Base-by-base conservation (phyloP, 2,329 filamentous ascomycete genomes). In the Pseudogymnoascus sp. region DNA sequence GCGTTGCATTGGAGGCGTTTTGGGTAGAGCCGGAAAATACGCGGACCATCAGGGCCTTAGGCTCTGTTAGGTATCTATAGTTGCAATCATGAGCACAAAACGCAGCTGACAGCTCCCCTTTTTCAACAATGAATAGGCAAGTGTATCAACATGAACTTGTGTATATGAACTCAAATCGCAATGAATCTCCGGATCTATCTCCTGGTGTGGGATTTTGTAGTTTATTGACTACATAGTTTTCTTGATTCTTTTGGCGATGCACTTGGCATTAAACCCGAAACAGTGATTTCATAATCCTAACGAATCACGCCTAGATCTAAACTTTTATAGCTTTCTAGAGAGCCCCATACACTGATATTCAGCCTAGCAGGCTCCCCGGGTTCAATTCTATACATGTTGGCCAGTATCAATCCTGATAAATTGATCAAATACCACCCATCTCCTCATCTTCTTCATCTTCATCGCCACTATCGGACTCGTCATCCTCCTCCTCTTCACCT, bases 401-500 rank as follows among this genome's bases (percentile, higher is more conserved):
- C 28, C 49, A 55, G 49, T 14, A 55, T 33, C 49, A 33, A 11
- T 55, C 25, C 49, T 35, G 28, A 33, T 21, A 21, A 55, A 55
- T 16, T 40, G 35, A n/a, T 60, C 18, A 60, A 41, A 60, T n/a
- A 35, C 58, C 58, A 16, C 58, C 77, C 87, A 86, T 89, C 74
- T 80, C 78, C 64, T 80, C 75, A 65, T 80, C 78, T 62, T 78
- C 76, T 55, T 74, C 70, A 16, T 65, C 67, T 28, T 69, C 68
- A 28, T 75, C 74, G 11, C 77, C 78, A 72, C 77, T 81, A 65
- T 82, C 83, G 21, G 76, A 74, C 37, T 78, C 81, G 7, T 80
- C 81, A 9, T 79, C 79, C 11, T 81, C 83, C 7, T 80, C 83
- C 7, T 80, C 84, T 28, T 81, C 83, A 35, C 80, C 81, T 18